phyloP scores from a whole-genome alignment of 148 eudicot genomes.

The Heliamphora exappendiculata region DNA sequence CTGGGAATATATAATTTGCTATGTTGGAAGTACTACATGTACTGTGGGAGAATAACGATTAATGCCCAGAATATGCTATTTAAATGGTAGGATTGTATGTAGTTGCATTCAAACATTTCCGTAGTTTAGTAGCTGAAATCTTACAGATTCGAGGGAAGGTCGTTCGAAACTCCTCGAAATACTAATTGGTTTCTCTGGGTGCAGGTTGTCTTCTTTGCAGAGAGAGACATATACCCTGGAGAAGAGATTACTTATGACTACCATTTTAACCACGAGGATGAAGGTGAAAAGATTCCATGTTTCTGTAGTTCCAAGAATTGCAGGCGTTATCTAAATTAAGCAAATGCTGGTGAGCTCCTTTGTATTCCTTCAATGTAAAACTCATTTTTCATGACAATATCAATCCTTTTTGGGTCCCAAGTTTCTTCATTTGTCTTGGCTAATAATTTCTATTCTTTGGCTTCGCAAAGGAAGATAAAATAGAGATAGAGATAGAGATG shows the following conservation, averaged over 20 bases:
- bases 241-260: constrained; percentile 81
- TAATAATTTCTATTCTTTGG: too few relatives aligned
- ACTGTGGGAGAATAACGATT: not conserved
- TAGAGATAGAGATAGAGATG: too few relatives aligned
- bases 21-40: not conserved
- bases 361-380: not conserved
- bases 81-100: not conserved
- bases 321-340: constrained; percentile 61
- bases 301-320: constrained; percentile 56
- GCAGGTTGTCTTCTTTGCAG: constrained; percentile 74
- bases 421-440: too few relatives aligned
- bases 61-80: not conserved
- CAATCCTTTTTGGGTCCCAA: not conserved
- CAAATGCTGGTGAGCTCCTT: not conserved
- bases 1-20: not conserved
- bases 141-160: not conserved
- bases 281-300: constrained; percentile 72
- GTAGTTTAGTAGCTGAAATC: not conserved
- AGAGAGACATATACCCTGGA: constrained; percentile 73
- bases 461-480: too few relatives aligned
- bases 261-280: constrained; percentile 75
- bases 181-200: not conserved
- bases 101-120: not conserved
- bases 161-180: not conserved
- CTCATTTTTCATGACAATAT: not conserved